phyloP scores from a whole-genome alignment of 305 asterid species.

The Coffea humblotiana region DNA sequence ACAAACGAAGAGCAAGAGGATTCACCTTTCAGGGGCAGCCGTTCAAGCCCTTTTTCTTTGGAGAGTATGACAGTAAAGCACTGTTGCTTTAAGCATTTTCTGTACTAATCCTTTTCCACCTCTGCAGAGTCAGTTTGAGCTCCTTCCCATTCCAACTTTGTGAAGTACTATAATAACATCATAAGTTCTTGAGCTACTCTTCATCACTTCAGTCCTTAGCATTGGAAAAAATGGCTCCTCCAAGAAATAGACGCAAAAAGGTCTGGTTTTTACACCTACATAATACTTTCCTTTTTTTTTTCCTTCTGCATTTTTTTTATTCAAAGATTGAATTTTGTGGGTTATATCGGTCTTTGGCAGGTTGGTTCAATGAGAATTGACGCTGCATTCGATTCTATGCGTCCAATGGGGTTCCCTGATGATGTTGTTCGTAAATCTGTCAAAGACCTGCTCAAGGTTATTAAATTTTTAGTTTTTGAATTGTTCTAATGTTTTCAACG shows the following conservation, averaged over 20 bases:
- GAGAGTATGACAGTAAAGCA: too few species aligned
- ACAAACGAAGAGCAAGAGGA: too few species aligned
- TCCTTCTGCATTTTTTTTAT: background rate
- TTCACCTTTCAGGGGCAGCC: too few species aligned
- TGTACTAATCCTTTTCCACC: too few species aligned
- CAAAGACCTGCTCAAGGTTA: constrained; percentile 36
- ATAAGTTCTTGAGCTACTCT: too few species aligned
- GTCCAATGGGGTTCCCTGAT: constrained; percentile 34
- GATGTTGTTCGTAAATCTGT: constrained; percentile 28
- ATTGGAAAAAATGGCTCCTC: background rate
- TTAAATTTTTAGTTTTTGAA: background rate
- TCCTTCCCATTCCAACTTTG: background rate
- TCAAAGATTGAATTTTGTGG: background rate
- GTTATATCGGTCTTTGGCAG: constrained; percentile 1
- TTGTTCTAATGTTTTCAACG: background rate
- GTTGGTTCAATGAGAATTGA: constrained; percentile 37
- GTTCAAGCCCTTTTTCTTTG: too few species aligned
- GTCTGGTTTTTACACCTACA: background rate
- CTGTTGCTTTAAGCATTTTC: too few species aligned
- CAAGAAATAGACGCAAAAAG: background rate
- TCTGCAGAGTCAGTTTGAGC: too few species aligned
- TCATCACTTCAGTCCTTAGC: background rate
- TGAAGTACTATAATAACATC: background rate
- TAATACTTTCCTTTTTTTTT: background rate
- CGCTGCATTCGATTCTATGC: constrained; percentile 43